A percentile compares a stretch with the other conserved stretches of the same genome.
Evolutionary conservation across 2,329 filamentous ascomycete genomes (phyloP).

Genomic region (Calonectria pteridis): DNA sequence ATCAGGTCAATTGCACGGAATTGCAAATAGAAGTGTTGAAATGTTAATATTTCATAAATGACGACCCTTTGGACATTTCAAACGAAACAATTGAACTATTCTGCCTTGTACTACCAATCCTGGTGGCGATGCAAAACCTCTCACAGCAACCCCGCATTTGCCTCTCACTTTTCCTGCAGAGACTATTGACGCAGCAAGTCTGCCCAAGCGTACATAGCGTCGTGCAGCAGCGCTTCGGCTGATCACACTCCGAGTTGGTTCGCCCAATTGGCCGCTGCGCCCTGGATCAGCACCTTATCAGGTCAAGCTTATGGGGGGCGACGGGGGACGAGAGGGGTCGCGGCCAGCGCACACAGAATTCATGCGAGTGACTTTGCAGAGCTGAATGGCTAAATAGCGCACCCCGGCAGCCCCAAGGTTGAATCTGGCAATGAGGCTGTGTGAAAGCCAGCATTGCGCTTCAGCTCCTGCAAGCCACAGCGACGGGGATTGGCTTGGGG

Average conservation of each 20-base stretch:
- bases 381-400: neutral
- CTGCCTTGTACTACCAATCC: neutral
- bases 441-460: neutral
- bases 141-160: neutral
- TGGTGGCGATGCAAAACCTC: neutral
- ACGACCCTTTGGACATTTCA: neutral
- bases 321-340: neutral
- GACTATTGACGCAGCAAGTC: neutral
- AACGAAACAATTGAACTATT: neutral
- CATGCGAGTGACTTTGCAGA: neutral
- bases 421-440: neutral
- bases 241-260: neutral
- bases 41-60: neutral
- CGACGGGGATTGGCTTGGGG: neutral
- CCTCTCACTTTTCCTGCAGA: neutral
- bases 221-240: neutral
- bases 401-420: neutral
- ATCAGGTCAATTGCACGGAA: neutral
- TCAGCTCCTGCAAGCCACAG: slow-evolving; percentile 13
- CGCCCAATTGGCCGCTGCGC: neutral
- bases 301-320: too few relatives aligned
- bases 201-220: neutral
- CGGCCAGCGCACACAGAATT: neutral
- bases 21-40: neutral
- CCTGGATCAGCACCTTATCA: slow-evolving; percentile 3